Evolutionary conservation across 208 protist genomes (phyloP).

Genomic region (Acanthamoeba triangularis): DNA sequence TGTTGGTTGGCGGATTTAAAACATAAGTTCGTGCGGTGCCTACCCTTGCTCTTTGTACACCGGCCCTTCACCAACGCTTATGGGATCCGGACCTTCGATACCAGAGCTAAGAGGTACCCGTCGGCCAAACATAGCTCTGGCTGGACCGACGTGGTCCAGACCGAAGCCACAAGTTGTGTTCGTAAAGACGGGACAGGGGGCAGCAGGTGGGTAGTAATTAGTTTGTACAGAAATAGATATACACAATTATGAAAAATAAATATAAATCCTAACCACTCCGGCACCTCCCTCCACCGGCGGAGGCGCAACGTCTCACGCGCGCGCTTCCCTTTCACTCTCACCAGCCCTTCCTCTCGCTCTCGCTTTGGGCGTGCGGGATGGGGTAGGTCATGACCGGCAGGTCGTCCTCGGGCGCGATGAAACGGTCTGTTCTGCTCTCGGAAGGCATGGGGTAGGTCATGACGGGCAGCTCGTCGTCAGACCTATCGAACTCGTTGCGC

Average conservation of each 20-base stretch:
- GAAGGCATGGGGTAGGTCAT: neutral
- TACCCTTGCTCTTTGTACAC: neutral
- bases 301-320: too few species aligned
- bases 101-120: too few species aligned
- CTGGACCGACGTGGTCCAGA: too few species aligned
- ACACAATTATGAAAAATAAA: neutral
- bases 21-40: neutral
- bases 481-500: neutral
- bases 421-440: neutral
- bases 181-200: too few species aligned
- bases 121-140: too few species aligned
- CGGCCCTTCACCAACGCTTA: neutral
- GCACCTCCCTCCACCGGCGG: too few species aligned
- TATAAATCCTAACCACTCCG: neutral
- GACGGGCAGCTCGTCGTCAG: neutral
- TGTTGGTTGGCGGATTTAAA: slow-evolving; percentile 43
- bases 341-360: neutral
- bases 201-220: too few species aligned
- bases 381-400: neutral
- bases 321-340: neutral
- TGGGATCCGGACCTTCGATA: neutral
- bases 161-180: too few species aligned
- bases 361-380: neutral
- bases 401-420: neutral
- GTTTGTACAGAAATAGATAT: slow-evolving; percentile 36